Evolutionary conservation across 768 basidiomycete genomes (phyloP).

Genomic region (Kwoniella botswanensis): DNA sequence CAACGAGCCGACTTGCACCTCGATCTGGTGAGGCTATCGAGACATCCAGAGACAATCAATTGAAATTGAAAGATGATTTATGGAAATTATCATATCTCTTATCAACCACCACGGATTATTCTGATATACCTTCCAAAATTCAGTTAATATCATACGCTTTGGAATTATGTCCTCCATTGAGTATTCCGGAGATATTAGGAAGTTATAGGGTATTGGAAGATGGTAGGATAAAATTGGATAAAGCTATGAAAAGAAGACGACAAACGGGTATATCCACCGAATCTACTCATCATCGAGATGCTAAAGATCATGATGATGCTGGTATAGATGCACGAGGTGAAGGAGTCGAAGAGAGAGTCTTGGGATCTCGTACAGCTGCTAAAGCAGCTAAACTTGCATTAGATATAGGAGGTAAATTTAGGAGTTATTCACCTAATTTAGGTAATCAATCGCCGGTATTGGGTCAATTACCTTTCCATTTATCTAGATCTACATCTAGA

Average conservation of each 20-base stretch:
- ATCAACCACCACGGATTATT: constrained; percentile 78
- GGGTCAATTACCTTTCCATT: constrained; percentile 8
- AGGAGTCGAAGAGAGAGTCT: constrained; percentile 37
- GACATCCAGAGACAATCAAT: constrained; percentile 54
- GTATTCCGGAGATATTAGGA: constrained; percentile 74
- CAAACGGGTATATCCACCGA: constrained; percentile 25
- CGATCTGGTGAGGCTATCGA: neutral
- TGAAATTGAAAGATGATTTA: constrained; percentile 67
- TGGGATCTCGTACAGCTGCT: constrained; percentile 53
- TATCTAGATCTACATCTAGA: neutral
- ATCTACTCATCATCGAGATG: constrained; percentile 55
- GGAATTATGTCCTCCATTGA: constrained; percentile 75
- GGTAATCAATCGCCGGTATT: constrained; percentile 6
- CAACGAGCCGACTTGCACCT: neutral
- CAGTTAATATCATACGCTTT: constrained; percentile 77
- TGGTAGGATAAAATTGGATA: constrained; percentile 38
- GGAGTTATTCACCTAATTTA: constrained; percentile 3
- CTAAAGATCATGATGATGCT: neutral
- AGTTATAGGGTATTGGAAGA: constrained; percentile 76
- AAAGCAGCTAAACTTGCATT: constrained; percentile 49
- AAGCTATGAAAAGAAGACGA: constrained; percentile 61
- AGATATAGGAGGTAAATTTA: constrained; percentile 21
- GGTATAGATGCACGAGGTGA: neutral
- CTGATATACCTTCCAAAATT: constrained; percentile 71
- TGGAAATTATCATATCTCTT: constrained; percentile 91